Evolutionary conservation across 495 filamentous ascomycete species (phyloP), one percentile per base, ranked within the genome.

Genomic region (Pseudotulostoma volvatum): DNA sequence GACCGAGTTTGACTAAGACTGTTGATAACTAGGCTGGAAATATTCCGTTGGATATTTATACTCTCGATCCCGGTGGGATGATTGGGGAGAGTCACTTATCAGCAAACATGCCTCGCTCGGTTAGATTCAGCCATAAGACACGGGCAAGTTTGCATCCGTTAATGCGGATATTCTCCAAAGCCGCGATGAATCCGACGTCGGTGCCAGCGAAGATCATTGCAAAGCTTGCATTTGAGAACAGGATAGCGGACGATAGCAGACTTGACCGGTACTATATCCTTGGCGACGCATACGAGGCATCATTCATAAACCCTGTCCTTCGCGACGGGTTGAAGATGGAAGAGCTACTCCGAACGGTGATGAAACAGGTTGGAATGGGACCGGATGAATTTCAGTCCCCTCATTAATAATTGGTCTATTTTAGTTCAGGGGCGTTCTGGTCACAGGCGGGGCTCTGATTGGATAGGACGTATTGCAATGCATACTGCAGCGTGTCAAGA

Each of bases 231-330:
- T 64, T 64, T 49, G 54, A 56, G 31, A 37, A 37, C n/a, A 50
- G 51, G 9, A 44, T 45, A 34, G 55, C 54, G 51, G 55, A 53
- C 52, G 51, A 45, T 38, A 48, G 50, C 45, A 50, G 49, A 15
- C 52, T 47, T 32, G 60, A 64, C 39, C 53, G 52, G 38, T 64
- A 64, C 50, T 61, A 52, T 50, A 57, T 64, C 21, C 43, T 62
- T 31, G 52, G 58, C 18, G 48, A 44, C 36, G 55, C 59, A 35
- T 64, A 61, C 33, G 56, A 64, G 33, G 60, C 56, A 49, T 53
- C 45, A 52, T 63, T 57, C 46, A 57, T 61, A 48, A 44, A 61
- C 41, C 40, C 48, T 11, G 39, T 44, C n/a, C 31, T 63, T 38
- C 60, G 54, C 18, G 47, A 61, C 34, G 44, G 39, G 17, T 20